Percentiles rank a stretch among this genome's conserved stretches.
These are phyloP conservation scores for Fagopyrum homotropicum DNA, from an alignment of 148 eudicot genomes.

Conservation along the genomic window DNA sequence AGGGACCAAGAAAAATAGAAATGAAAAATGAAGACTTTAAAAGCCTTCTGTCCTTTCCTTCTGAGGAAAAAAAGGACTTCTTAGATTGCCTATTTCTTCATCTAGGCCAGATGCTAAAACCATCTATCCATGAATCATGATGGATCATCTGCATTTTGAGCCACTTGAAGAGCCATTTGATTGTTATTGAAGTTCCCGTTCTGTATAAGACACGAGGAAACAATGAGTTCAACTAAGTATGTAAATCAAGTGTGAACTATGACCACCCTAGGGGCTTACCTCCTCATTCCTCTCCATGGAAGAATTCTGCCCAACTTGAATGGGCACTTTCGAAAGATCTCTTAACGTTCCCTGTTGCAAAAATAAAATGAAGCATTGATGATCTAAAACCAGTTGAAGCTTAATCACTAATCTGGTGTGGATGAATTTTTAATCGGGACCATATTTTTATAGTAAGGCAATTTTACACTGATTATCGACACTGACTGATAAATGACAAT, in stretches of 20 bases:
- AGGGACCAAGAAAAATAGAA: background rate
- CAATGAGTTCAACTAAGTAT: background rate
- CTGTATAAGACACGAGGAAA: slow-evolving; percentile 19
- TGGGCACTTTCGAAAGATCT: slow-evolving; percentile 53
- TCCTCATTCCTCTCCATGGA: slow-evolving; percentile 34
- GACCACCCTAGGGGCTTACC: slow-evolving; percentile 18
- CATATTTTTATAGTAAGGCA: background rate
- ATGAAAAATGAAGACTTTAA: background rate
- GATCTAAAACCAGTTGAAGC: background rate
- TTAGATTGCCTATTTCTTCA: background rate
- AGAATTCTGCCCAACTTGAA: slow-evolving; percentile 29
- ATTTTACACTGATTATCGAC: background rate
- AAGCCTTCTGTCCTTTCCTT: background rate
- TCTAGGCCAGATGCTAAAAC: background rate
- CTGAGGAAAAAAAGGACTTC: background rate
- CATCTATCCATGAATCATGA: slow-evolving; percentile 18
- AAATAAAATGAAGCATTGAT: background rate
- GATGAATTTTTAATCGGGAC: background rate
- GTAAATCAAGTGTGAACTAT: background rate
- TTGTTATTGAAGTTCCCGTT: slow-evolving; percentile 37
- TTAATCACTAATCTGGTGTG: background rate
- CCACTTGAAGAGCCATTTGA: slow-evolving; percentile 29
- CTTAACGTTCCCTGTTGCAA: slow-evolving; percentile 56
- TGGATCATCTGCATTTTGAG: slow-evolving; percentile 40
- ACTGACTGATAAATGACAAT: background rate